A percentile compares a stretch with the other conserved stretches of the same genome.
Conservation (phyloP, 2,329 filamentous ascomycete genomes). For the Hypoxylon sp. region DNA sequence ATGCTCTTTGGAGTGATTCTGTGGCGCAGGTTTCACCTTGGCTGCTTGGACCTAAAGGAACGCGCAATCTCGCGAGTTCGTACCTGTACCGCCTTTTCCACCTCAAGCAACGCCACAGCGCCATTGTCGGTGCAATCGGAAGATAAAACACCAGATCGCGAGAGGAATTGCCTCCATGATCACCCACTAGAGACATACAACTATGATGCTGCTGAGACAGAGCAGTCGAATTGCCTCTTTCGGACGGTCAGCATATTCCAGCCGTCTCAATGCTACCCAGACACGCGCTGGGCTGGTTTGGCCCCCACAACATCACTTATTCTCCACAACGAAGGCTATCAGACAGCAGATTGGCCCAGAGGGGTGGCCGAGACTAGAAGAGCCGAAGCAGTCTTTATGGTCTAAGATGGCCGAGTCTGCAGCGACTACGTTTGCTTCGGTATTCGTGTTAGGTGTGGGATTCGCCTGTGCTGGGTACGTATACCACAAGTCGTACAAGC, state of each 20-base stretch:
- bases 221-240: conserved; percentile 22
- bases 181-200: conserved; percentile 3
- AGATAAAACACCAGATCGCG: too few species aligned
- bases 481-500: conserved; percentile 88
- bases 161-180: conserved; percentile 17
- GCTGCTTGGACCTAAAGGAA: too few species aligned
- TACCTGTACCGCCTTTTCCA: conserved; percentile 14
- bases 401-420: conserved; percentile 77
- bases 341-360: conserved; percentile 21
- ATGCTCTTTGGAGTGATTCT: conserved; percentile 8
- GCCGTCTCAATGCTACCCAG: conserved; percentile 25
- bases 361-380: conserved; percentile 15
- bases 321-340: conserved; percentile 28
- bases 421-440: conserved; percentile 78
- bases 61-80: conserved; percentile 23
- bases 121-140: conserved; percentile 15
- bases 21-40: conserved; percentile 25
- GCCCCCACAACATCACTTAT: conserved; percentile 29
- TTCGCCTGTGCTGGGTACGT: conserved; percentile 74
- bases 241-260: conserved; percentile 18
- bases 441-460: conserved; percentile 72
- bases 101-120: conserved; percentile 8
- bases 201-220: conserved; percentile 23
- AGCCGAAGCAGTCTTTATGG: conserved; percentile 48
- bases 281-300: conserved; percentile 19